Percentiles rank a stretch among this genome's conserved stretches.
Evolutionary conservation across 2,329 filamentous ascomycete species (phyloP).

Genomic region (Chaetomiaceae sp.): DNA sequence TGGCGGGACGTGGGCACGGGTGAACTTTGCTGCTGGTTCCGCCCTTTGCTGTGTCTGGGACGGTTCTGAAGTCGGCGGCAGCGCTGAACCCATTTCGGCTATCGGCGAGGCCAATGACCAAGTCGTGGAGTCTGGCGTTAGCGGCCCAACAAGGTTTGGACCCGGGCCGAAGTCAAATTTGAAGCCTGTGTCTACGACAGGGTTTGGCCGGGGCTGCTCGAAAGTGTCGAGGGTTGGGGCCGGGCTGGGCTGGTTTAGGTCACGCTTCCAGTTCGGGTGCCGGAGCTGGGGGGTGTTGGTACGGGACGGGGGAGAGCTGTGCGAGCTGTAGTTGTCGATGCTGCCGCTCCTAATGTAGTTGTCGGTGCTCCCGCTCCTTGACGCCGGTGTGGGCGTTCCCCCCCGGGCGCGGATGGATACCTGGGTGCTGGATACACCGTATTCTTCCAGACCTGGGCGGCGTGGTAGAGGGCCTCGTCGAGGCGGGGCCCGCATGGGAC

Average conservation of each 20-base stretch:
- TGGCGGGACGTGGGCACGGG: conserved; percentile 20
- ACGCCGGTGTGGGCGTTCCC: conserved; percentile 9
- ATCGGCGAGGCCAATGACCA: conserved; percentile 22
- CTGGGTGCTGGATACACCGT: conserved; percentile 18
- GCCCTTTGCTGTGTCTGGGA: background rate
- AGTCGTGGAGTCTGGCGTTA: conserved; percentile 23
- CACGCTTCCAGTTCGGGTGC: conserved; percentile 12
- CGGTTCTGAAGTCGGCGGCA: conserved; percentile 1
- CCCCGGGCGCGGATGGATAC: conserved; percentile 8
- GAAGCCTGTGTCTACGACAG: conserved; percentile 24
- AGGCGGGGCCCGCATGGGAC: conserved; percentile 16
- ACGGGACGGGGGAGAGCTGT: conserved; percentile 18
- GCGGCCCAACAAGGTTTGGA: conserved; percentile 14
- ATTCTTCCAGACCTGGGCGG: conserved; percentile 25
- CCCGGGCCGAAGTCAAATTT: conserved; percentile 26
- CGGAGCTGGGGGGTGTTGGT: conserved; percentile 24
- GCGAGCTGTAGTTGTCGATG: conserved; percentile 15
- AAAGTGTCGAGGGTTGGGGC: conserved; percentile 8
- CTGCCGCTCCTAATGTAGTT: conserved; percentile 17
- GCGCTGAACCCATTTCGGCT: background rate
- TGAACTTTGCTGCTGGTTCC: conserved; percentile 5
- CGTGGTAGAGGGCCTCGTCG: conserved; percentile 17
- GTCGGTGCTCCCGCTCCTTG: conserved; percentile 13
- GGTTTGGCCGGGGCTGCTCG: conserved; percentile 13
- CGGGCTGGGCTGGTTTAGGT: conserved; percentile 13